Evolutionary conservation across 1,139 yeast genomes (phyloP).

Genomic region (Pichia sp.): DNA sequence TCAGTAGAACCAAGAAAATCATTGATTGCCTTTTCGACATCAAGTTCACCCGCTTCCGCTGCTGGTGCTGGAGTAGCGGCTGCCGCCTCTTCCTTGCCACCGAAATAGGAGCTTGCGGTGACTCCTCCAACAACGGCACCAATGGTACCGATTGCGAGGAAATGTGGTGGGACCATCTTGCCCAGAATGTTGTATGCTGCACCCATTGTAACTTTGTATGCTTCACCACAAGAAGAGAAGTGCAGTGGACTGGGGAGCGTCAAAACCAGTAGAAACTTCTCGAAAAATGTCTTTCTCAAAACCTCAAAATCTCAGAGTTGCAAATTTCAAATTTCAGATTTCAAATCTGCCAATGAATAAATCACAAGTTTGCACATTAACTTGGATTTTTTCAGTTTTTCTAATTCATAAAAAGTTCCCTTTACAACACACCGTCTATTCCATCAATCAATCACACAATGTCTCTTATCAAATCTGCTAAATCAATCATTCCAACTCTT

Average conservation of each 20-base stretch:
- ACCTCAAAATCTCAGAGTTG: too few species aligned
- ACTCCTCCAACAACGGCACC: constrained; percentile 34
- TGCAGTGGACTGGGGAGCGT: too few species aligned
- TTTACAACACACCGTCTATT: too few species aligned
- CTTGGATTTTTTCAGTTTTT: too few species aligned
- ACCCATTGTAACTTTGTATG: constrained; percentile 39
- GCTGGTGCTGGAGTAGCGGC: constrained; percentile 30
- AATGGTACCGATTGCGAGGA: constrained; percentile 36
- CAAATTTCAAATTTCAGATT: too few species aligned
- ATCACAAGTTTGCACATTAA: too few species aligned
- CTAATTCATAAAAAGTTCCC: too few species aligned
- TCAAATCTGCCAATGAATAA: too few species aligned
- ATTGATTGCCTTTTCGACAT: constrained; percentile 49
- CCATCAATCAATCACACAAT: constrained; percentile 7
- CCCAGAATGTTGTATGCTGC: constrained; percentile 60
- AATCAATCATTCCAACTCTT: constrained; percentile 82
- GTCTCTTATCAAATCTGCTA: constrained; percentile 73
- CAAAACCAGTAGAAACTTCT: neutral
- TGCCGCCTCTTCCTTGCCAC: neutral
- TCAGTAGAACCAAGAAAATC: constrained; percentile 24
- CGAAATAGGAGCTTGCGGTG: constrained; percentile 26
- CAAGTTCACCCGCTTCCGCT: constrained; percentile 46
- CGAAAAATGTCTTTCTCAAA: neutral
- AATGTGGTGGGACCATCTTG: constrained; percentile 56
- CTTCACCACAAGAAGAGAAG: neutral